Evolutionary conservation across 2,329 filamentous ascomycete genomes (phyloP).

Genomic region (Xylaria sp.): DNA sequence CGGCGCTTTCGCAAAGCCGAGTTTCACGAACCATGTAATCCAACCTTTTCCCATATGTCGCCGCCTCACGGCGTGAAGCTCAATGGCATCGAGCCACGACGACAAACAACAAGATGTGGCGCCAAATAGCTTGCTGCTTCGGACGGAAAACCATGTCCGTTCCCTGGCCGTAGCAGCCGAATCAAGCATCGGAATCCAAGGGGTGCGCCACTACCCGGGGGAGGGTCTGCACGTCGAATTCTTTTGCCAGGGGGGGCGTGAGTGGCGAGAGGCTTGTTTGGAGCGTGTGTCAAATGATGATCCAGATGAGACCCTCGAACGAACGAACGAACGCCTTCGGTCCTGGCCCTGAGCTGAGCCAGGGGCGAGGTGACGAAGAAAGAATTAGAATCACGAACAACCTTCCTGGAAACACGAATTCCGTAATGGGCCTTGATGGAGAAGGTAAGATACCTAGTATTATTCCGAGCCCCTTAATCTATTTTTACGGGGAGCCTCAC

Average conservation of each 20-base stretch:
- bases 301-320: too few species aligned
- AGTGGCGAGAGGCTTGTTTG: constrained; percentile 41
- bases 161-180: constrained; percentile 7
- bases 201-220: constrained; percentile 23
- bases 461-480: not conserved
- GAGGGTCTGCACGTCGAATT: constrained; percentile 31
- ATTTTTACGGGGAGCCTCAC: too few species aligned
- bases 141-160: constrained; percentile 49
- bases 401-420: too few species aligned
- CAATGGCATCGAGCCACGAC: not conserved
- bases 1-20: constrained; percentile 39
- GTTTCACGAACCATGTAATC: constrained; percentile 18
- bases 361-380: too few species aligned
- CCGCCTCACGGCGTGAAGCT: not conserved
- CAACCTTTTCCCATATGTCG: not conserved
- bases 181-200: constrained; percentile 21
- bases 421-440: too few species aligned
- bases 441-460: too few species aligned
- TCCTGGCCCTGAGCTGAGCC: too few species aligned
- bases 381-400: too few species aligned
- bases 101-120: constrained; percentile 46
- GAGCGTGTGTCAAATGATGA: constrained; percentile 26
- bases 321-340: too few species aligned
- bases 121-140: constrained; percentile 39
- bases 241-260: constrained; percentile 33